A percentile compares a stretch with the other conserved stretches of the same genome.
Conservation (phyloP, 2,329 filamentous ascomycete species). For the Didymella sp. region DNA sequence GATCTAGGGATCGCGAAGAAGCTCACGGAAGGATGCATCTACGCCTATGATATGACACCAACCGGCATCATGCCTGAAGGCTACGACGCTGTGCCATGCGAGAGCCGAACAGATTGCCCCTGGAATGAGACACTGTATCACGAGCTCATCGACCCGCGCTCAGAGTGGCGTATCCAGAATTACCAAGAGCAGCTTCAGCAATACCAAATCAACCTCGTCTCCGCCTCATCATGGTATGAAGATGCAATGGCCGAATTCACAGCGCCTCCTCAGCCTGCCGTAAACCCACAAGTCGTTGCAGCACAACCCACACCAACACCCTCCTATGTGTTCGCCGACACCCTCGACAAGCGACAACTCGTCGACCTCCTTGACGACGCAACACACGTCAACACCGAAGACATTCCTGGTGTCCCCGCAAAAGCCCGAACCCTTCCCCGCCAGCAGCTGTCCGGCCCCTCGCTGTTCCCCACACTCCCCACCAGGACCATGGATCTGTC, state of each 20-base stretch:
- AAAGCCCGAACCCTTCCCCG: slow-evolving; percentile 12
- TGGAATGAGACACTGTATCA: slow-evolving; percentile 58
- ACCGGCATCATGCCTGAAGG: slow-evolving; percentile 69
- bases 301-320: slow-evolving; percentile 25
- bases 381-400: slow-evolving; percentile 18
- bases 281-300: slow-evolving; percentile 12
- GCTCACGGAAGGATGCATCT: slow-evolving; percentile 69
- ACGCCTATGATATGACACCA: slow-evolving; percentile 64
- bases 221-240: slow-evolving; percentile 42
- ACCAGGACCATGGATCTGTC: slow-evolving; percentile 22
- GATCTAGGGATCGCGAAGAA: slow-evolving; percentile 64
- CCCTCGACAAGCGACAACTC: slow-evolving; percentile 38
- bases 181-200: slow-evolving; percentile 45
- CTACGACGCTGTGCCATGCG: slow-evolving; percentile 59
- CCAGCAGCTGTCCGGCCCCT: slow-evolving; percentile 21
- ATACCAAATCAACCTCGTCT: slow-evolving; percentile 44
- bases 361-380: slow-evolving; percentile 35
- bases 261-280: slow-evolving; percentile 23
- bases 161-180: slow-evolving; percentile 36
- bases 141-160: slow-evolving; percentile 48
- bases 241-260: slow-evolving; percentile 39
- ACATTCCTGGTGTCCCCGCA: slow-evolving; percentile 8
- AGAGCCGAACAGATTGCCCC: slow-evolving; percentile 49
- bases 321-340: slow-evolving; percentile 30
- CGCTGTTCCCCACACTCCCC: slow-evolving; percentile 8